Percentiles rank a stretch among this genome's conserved stretches.
Evolutionary conservation across 2,329 filamentous ascomycete genomes (phyloP).

Genomic region (Neofusicoccum ribis): DNA sequence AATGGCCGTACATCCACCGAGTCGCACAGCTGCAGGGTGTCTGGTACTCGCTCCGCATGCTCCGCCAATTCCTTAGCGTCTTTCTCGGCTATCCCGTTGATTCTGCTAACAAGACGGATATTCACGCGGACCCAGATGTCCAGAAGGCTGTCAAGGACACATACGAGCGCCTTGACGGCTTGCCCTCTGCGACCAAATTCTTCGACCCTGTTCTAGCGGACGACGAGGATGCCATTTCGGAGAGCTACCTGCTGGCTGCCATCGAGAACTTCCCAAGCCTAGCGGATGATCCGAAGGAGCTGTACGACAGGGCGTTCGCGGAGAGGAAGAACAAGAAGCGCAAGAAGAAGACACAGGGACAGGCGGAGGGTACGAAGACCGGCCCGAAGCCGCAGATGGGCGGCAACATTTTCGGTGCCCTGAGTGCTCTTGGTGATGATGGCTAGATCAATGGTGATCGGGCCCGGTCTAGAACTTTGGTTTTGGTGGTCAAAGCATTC

Average conservation of each 20-base stretch:
- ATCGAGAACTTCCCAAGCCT: constrained; percentile 1
- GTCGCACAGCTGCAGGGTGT: constrained; percentile 12
- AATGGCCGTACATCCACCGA: constrained; percentile 13
- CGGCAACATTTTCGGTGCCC: neutral
- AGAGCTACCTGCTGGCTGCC: neutral
- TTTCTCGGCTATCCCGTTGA: neutral
- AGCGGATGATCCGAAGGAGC: neutral
- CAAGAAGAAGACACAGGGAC: neutral
- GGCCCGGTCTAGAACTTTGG: too few species aligned
- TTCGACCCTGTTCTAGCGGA: neutral
- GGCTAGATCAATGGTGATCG: neutral
- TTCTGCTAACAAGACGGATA: neutral
- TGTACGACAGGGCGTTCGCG: neutral
- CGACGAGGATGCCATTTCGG: neutral
- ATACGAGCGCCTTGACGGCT: neutral
- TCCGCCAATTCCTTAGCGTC: constrained; percentile 13
- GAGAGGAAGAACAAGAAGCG: constrained; percentile 3
- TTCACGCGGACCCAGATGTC: neutral
- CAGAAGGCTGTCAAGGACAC: neutral
- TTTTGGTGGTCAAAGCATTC: neutral
- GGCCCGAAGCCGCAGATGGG: neutral
- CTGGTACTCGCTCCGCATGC: constrained; percentile 19
- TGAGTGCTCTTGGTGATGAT: neutral
- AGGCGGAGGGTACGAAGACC: neutral
- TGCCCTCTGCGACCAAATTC: neutral